A percentile compares a stretch with the other conserved stretches of the same genome.
Conservation (phyloP, 75 land plant species). For the Cupressus sempervirens region DNA sequence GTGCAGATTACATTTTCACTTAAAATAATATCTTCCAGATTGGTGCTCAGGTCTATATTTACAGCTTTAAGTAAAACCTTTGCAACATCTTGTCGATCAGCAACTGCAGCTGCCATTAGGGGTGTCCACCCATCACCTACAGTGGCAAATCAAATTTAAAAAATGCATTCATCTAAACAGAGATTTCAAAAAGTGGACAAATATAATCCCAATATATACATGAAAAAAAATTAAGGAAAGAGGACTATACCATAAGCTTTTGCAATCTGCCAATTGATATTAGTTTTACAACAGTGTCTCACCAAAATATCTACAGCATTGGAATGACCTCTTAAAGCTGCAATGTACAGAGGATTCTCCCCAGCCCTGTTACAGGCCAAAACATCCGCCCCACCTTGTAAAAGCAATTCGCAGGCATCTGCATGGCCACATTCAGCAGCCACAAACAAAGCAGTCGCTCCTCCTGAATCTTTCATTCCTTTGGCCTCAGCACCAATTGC, state of each 20-base stretch:
- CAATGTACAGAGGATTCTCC: conserved; percentile 43
- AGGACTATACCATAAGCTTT: conserved; percentile 31
- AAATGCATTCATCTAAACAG: neutral
- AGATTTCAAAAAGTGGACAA: neutral
- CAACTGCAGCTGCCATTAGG: conserved; percentile 50
- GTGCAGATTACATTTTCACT: neutral
- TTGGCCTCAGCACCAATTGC: conserved; percentile 23
- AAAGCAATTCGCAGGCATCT: conserved; percentile 25
- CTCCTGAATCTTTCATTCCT: conserved; percentile 28
- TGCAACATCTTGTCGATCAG: conserved; percentile 44
- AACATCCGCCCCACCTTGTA: conserved; percentile 40
- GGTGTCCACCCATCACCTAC: conserved; percentile 57
- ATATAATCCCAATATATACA: neutral
- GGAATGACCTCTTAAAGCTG: conserved; percentile 35
- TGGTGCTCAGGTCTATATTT: neutral
- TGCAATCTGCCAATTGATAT: conserved; percentile 42
- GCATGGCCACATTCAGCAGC: conserved; percentile 43
- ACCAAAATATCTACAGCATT: conserved; percentile 30
- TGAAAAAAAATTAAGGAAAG: neutral
- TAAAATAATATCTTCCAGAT: neutral
- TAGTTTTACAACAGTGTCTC: conserved; percentile 25
- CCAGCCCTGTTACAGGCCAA: conserved; percentile 36
- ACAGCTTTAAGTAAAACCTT: conserved; percentile 34
- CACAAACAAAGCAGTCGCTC: conserved; percentile 40
- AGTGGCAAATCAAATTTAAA: neutral